These are phyloP conservation scores for Colletotrichum cordylinicola DNA, from an alignment of 2,329 filamentous ascomycete species.

Conservation along the genomic window DNA sequence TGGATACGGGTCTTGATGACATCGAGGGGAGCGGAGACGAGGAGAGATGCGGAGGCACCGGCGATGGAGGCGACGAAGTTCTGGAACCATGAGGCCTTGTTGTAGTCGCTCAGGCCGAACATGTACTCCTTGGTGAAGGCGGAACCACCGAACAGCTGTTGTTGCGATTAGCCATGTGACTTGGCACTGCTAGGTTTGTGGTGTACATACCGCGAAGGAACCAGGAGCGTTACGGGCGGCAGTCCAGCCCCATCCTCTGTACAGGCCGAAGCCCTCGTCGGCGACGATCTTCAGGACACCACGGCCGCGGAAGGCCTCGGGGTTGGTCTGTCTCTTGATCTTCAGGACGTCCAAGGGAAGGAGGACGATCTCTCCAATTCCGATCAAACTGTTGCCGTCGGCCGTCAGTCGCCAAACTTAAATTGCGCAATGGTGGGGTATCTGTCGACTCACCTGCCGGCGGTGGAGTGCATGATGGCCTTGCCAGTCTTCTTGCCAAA, in stretches of 20 bases:
- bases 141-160: conserved; percentile 93
- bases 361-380: conserved; percentile 95
- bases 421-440: neutral
- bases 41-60: conserved; percentile 90
- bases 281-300: conserved; percentile 88
- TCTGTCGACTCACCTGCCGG: conserved; percentile 70
- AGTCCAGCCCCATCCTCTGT: conserved; percentile 97
- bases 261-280: conserved; percentile 94
- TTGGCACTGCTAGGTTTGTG: neutral
- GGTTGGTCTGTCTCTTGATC: conserved; percentile 99
- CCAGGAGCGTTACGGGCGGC: conserved; percentile 96
- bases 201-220: conserved; percentile 82
- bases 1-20: conserved; percentile 99
- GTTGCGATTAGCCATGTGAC: neutral
- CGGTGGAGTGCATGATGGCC: conserved; percentile 96
- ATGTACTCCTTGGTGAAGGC: conserved; percentile 98
- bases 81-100: conserved; percentile 90
- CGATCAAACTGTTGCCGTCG: conserved; percentile 74
- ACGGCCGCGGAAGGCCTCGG: conserved; percentile 94
- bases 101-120: conserved; percentile 91
- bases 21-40: conserved; percentile 95
- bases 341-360: conserved; percentile 96
- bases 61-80: conserved; percentile 98
- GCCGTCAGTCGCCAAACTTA: neutral
- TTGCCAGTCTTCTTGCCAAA: conserved; percentile 98